Percentiles rank a stretch among this genome's conserved stretches.
These are phyloP conservation scores for Lepiota brunneoincarnata DNA, from an alignment of 768 basidiomycete species.

Conservation along the genomic window DNA sequence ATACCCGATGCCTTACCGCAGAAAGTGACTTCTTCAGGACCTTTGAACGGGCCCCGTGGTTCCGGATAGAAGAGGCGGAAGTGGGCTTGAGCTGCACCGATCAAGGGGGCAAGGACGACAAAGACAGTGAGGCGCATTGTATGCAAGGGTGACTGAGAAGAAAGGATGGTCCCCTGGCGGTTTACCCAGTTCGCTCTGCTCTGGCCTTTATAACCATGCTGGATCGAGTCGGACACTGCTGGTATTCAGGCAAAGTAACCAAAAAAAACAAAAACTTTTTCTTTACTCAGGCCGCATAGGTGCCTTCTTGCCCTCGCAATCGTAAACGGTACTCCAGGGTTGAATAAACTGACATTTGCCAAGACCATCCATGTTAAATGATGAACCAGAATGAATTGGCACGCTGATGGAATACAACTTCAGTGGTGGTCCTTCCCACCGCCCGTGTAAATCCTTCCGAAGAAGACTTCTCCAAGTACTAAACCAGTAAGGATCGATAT, in stretches of 20 bases:
- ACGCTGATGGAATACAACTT: conserved; percentile 1
- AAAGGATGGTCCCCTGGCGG: background rate
- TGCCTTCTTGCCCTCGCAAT: background rate
- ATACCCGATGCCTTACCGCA: conserved; percentile 48
- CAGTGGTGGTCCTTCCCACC: conserved; percentile 16
- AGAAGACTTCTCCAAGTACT: conserved; percentile 71
- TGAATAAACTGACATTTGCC: background rate
- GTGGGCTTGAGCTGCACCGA: conserved; percentile 56
- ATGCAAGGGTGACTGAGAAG: background rate
- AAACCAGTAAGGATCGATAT: conserved; percentile 70
- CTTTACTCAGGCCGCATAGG: background rate
- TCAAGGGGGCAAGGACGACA: conserved; percentile 19
- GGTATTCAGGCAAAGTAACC: background rate
- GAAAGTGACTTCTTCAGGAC: conserved; percentile 51
- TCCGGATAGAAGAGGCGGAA: conserved; percentile 72
- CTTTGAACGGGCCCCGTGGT: conserved; percentile 66
- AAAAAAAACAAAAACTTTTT: conserved; percentile 9
- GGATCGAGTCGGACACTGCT: background rate
- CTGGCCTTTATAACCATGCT: background rate
- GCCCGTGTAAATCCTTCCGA: conserved; percentile 47
- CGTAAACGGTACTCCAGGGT: background rate
- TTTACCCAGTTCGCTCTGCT: background rate
- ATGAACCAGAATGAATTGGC: too few species aligned
- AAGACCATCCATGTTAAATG: background rate
- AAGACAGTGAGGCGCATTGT: conserved; percentile 7